Conservation (phyloP, 345 rosid genomes). For the Linum trigynum region DNA sequence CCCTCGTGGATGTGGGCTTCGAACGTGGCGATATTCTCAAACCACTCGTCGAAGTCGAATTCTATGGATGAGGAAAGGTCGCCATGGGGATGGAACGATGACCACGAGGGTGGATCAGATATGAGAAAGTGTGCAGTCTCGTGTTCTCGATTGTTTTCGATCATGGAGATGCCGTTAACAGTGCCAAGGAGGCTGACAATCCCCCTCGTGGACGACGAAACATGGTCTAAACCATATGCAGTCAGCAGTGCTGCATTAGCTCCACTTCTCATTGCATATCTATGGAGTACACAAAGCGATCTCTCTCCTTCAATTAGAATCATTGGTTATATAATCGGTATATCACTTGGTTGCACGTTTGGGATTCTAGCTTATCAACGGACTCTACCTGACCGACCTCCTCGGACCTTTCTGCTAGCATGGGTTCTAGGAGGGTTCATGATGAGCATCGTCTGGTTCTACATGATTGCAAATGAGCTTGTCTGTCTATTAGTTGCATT, state of each 20-base stretch:
- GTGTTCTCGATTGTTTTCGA: slow-evolving; percentile 32
- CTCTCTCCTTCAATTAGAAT: slow-evolving; percentile 23
- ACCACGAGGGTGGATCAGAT: slow-evolving; percentile 6
- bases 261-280: slow-evolving; percentile 48
- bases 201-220: slow-evolving; percentile 56
- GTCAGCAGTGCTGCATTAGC: slow-evolving; percentile 68
- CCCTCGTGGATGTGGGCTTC: slow-evolving; percentile 57
- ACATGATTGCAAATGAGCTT: slow-evolving; percentile 85
- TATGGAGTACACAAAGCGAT: slow-evolving; percentile 54
- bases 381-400: slow-evolving; percentile 55
- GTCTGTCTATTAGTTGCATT: slow-evolving; percentile 72
- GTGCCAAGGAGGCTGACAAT: slow-evolving; percentile 69
- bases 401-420: slow-evolving; percentile 47
- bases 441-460: slow-evolving; percentile 93
- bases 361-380: slow-evolving; percentile 44
- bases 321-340: slow-evolving; percentile 33
- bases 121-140: slow-evolving; percentile 6
- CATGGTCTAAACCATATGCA: slow-evolving; percentile 72
- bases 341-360: slow-evolving; percentile 38
- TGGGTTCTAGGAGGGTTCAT: slow-evolving; percentile 89
- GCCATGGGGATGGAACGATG: slow-evolving; percentile 21
- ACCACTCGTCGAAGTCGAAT: slow-evolving; percentile 31
- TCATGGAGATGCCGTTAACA: slow-evolving; percentile 61
- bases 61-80: slow-evolving; percentile 25
- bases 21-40: slow-evolving; percentile 61